Evolutionary conservation across 2,329 filamentous ascomycete species (phyloP).

Genomic region (Hirsutella rhossiliensis): DNA sequence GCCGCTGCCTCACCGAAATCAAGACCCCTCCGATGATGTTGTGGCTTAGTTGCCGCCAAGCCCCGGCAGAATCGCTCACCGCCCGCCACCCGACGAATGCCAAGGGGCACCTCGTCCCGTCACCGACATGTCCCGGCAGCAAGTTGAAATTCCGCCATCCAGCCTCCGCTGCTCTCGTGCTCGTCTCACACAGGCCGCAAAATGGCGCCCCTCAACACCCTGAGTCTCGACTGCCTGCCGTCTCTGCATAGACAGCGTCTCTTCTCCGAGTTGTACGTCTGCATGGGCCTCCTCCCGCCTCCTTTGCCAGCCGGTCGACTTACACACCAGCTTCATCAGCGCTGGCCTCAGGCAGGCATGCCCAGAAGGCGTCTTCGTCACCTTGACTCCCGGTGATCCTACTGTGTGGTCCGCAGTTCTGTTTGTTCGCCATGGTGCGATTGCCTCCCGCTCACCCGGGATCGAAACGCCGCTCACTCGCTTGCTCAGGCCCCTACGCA

Average conservation of each 20-base stretch:
- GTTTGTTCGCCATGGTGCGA: constrained; percentile 72
- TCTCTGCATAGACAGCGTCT: constrained; percentile 63
- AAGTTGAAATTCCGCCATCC: too few relatives aligned
- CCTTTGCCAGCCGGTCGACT: neutral
- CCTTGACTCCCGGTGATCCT: constrained; percentile 68
- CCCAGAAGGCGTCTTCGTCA: constrained; percentile 79
- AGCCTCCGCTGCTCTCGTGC: neutral
- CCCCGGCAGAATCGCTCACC: constrained; percentile 12
- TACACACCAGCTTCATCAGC: constrained; percentile 28
- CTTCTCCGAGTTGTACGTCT: constrained; percentile 66
- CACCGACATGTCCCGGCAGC: too few relatives aligned
- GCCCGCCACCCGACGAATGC: constrained; percentile 5
- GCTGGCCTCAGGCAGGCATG: constrained; percentile 70
- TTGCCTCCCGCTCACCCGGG: neutral
- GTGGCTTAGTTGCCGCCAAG: neutral
- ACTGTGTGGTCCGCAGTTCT: constrained; percentile 82
- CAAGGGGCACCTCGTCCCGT: too few relatives aligned
- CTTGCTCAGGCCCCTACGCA: constrained; percentile 64
- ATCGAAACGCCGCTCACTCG: neutral
- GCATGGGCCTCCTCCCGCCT: constrained; percentile 1
- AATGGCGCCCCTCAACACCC: neutral
- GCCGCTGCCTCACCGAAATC: neutral
- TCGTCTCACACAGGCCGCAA: neutral
- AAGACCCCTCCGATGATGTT: constrained; percentile 5
- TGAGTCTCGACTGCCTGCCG: constrained; percentile 31